phyloP scores from a whole-genome alignment of 345 rosid genomes.

The Gossypium turneri region DNA sequence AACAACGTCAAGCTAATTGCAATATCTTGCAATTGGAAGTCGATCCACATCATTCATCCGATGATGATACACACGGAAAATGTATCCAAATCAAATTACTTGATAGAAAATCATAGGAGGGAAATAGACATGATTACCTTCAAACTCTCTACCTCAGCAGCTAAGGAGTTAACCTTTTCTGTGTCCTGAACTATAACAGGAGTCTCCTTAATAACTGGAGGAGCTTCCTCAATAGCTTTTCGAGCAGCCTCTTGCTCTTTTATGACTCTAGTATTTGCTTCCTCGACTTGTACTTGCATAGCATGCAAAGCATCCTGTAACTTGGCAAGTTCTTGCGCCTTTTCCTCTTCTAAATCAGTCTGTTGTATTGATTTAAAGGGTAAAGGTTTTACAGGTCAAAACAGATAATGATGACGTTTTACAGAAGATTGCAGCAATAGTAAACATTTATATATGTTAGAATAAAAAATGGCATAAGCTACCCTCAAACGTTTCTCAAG shows the following conservation, averaged over 20 bases:
- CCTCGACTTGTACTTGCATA: constrained; percentile 79
- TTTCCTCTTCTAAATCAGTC: constrained; percentile 96
- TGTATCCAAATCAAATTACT: constrained; percentile 3
- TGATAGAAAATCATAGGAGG: neutral
- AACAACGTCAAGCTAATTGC: neutral
- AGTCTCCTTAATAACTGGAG: constrained; percentile 91
- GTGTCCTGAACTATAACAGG: constrained; percentile 93
- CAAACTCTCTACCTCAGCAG: constrained; percentile 72
- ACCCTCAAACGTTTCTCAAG: constrained; percentile 96
- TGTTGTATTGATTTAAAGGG: constrained; percentile 24
- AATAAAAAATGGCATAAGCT: constrained; percentile 25
- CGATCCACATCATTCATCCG: neutral
- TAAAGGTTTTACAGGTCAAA: neutral
- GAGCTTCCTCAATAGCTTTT: constrained; percentile 96
- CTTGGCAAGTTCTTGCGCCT: constrained; percentile 83
- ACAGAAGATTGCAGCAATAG: constrained; percentile 4
- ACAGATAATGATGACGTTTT: neutral
- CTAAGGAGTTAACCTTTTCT: constrained; percentile 65
- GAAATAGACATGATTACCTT: constrained; percentile 43
- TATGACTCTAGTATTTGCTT: constrained; percentile 69
- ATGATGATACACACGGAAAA: neutral
- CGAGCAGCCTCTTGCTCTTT: constrained; percentile 86
- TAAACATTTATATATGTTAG: neutral
- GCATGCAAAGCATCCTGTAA: constrained; percentile 74
- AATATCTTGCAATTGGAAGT: neutral